Evolutionary conservation across 345 rosid genomes (phyloP).

Genomic region (Populus nigra): DNA sequence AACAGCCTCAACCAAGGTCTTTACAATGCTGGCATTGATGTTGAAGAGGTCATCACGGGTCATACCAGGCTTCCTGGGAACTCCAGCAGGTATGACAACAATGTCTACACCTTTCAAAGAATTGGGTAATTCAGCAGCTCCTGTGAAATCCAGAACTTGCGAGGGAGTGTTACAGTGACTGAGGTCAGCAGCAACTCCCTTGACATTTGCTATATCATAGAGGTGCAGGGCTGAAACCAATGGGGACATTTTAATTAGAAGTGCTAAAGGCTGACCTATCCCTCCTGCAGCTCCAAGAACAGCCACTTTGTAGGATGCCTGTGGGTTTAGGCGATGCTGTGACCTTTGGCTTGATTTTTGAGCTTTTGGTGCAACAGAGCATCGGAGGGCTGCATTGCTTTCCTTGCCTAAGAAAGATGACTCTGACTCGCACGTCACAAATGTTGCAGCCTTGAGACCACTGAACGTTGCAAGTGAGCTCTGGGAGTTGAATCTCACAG

Average conservation of each 20-base stretch:
- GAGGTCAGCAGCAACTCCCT: slow-evolving; percentile 92
- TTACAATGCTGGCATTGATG: slow-evolving; percentile 87
- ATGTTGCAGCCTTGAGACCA: slow-evolving; percentile 59
- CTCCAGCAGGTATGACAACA: slow-evolving; percentile 92
- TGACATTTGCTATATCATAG: slow-evolving; percentile 86
- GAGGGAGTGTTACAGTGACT: slow-evolving; percentile 96
- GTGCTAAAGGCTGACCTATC: slow-evolving; percentile 84
- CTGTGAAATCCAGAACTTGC: slow-evolving; percentile 80
- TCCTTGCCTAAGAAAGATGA: slow-evolving; percentile 59
- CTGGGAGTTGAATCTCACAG: slow-evolving; percentile 36
- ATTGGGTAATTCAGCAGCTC: slow-evolving; percentile 63
- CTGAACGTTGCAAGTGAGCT: slow-evolving; percentile 45
- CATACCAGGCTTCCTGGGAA: slow-evolving; percentile 95
- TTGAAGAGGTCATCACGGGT: slow-evolving; percentile 94
- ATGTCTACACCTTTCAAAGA: slow-evolving; percentile 74
- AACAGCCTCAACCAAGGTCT: slow-evolving; percentile 70
- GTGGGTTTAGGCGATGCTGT: slow-evolving; percentile 44
- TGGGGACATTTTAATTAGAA: slow-evolving; percentile 91
- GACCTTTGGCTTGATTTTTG: slow-evolving; percentile 33
- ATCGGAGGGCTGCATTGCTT: slow-evolving; percentile 42
- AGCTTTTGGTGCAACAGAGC: slow-evolving; percentile 39
- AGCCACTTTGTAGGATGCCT: slow-evolving; percentile 69
- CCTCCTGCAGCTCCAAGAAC: slow-evolving; percentile 94
- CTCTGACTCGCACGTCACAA: slow-evolving; percentile 46
- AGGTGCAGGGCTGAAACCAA: slow-evolving; percentile 74